Conservation (phyloP, 805 yeast species). For the Candida arabinofermentans region DNA sequence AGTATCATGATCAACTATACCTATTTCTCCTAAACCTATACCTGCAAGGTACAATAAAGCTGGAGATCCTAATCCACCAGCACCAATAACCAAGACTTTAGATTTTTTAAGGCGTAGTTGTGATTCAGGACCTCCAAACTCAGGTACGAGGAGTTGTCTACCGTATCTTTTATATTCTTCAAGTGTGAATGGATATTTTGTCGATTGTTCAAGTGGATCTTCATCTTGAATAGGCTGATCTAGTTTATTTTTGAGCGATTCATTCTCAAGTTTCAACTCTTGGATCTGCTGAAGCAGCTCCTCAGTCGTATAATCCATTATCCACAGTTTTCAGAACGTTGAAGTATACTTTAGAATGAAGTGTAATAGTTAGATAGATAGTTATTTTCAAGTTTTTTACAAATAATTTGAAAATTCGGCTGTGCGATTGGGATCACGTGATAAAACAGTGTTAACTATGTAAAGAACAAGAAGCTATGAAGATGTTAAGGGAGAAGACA, state of each 20-base stretch:
- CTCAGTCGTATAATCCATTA: slow-evolving; percentile 29
- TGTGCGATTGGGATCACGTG: too few species aligned
- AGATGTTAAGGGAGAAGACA: too few species aligned
- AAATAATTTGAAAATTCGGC: too few species aligned
- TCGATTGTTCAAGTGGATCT: neutral
- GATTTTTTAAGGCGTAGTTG: slow-evolving; percentile 59
- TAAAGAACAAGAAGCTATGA: too few species aligned
- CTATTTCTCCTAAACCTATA: slow-evolving; percentile 81
- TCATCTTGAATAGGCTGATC: neutral
- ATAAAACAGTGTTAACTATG: too few species aligned
- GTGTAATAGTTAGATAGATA: too few species aligned
- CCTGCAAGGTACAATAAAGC: slow-evolving; percentile 81
- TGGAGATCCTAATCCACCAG: slow-evolving; percentile 96
- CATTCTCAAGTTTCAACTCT: slow-evolving; percentile 12
- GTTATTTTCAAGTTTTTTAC: too few species aligned
- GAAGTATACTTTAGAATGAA: too few species aligned
- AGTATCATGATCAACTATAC: slow-evolving; percentile 81
- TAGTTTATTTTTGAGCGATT: slow-evolving; percentile 1
- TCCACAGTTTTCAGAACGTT: neutral
- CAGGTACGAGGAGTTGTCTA: slow-evolving; percentile 91
- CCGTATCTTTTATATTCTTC: slow-evolving; percentile 87
- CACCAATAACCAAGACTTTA: slow-evolving; percentile 78
- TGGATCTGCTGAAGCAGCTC: slow-evolving; percentile 24
- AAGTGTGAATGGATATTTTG: slow-evolving; percentile 28
- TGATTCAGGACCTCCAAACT: slow-evolving; percentile 48